Percentiles rank a stretch among this genome's conserved stretches.
Conservation (phyloP, 208 protist species). For the Leishmania mexicana region DNA sequence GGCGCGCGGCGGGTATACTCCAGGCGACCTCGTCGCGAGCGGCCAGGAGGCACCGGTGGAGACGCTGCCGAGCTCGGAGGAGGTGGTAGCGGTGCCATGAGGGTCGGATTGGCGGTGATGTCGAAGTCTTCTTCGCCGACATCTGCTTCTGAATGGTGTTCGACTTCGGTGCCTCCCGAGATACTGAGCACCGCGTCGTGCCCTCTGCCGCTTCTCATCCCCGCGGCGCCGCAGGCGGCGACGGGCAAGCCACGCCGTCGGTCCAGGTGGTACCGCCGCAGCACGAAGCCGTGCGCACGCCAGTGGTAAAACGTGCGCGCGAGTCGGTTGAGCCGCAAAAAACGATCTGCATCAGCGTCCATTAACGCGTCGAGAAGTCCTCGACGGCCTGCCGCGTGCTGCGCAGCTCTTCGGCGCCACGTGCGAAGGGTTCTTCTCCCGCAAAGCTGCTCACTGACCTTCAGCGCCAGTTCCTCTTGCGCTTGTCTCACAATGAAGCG, state of each 20-base stretch:
- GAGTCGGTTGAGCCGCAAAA: slow-evolving; percentile 1
- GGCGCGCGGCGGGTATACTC: neutral
- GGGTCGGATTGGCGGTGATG: neutral
- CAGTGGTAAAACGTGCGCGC: slow-evolving; percentile 39
- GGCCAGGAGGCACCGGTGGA: neutral
- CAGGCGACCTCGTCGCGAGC: neutral
- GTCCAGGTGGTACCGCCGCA: slow-evolving; percentile 26
- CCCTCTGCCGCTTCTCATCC: neutral
- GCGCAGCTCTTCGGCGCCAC: slow-evolving; percentile 26
- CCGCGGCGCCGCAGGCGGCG: neutral
- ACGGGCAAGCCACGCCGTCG: slow-evolving; percentile 21
- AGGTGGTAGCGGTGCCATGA: neutral
- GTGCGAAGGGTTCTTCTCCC: slow-evolving; percentile 16
- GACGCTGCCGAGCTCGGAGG: neutral
- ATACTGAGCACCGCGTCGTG: neutral
- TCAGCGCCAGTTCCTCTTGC: slow-evolving; percentile 25
- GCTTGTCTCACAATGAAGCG: slow-evolving; percentile 16
- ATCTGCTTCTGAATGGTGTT: neutral
- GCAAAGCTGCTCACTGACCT: slow-evolving; percentile 19
- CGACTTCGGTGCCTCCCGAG: neutral
- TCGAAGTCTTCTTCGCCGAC: neutral
- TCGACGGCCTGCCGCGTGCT: slow-evolving; percentile 1
- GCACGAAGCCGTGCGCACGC: slow-evolving; percentile 21
- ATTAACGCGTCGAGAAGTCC: neutral
- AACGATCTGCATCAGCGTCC: slow-evolving; percentile 8